Evolutionary conservation across 2,329 filamentous ascomycete genomes (phyloP), one percentile per base, ranked within the genome.

Genomic region (Claviceps maximensis): DNA sequence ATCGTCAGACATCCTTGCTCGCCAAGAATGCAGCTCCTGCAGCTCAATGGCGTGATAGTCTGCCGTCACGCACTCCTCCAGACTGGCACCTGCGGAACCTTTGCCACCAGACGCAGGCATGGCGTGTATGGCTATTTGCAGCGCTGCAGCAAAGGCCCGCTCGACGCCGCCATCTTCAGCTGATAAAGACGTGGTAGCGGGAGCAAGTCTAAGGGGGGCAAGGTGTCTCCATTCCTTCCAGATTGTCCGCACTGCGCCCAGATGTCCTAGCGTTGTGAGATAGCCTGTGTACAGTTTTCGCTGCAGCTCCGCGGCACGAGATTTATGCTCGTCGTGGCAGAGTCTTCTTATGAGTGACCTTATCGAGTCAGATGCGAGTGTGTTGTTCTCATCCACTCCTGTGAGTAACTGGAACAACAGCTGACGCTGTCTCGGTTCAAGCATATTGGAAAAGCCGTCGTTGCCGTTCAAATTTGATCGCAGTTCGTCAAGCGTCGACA

Each of bases 221-320:
- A 50, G 17, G 25, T 53, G 50, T 31, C 53, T 61, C 60, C 62
- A 62, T 57, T 68, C 66, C 47, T 62, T 63, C 60, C 61, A 61
- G 15, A 69, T 55, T 27, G 61, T 66, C 40, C 63, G 56, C 9
- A 59, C 54, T 6, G 65, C 64, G 8, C 67, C 65, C 9, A 69
- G 58, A 15, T 61, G 58, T 6, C 63, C 64, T 19, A 69, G 55
- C 5, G 65, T 55, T 29, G 45, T 44, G 33, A 69, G 57, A 54
- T 66, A 69, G 1, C 57, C 52, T 23, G 52, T 52, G 51, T 63
- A 66, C 17, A 62, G 52, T 10, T 51, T 52, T 17, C 55, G 54
- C 19, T 55, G 56, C 27, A 45, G 36, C 21, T 48, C 50, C 3
- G 47, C 33, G 12, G 42, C 33, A 6, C 45, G 17, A n/a, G 38